Conservation (phyloP, 2,329 filamentous ascomycete species). For the Hypoxylon sp. region DNA sequence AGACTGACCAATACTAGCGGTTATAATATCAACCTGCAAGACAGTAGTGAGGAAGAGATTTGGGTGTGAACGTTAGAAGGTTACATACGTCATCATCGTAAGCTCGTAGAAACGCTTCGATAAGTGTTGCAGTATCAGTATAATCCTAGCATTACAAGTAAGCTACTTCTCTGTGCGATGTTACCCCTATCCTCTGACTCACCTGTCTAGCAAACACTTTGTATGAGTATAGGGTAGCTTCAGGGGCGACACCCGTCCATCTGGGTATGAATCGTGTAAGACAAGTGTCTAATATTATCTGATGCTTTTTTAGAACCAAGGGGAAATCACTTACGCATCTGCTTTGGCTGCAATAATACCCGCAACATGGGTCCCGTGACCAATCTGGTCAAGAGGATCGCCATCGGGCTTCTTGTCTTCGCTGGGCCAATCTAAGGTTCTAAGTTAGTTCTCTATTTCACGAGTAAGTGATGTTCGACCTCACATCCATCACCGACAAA, state of each 20-base stretch:
- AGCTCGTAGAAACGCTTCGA: conserved; percentile 56
- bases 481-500: conserved; percentile 43
- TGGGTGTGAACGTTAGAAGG: not conserved
- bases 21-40: conserved; percentile 58
- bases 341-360: conserved; percentile 53
- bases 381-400: conserved; percentile 50
- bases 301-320: not conserved
- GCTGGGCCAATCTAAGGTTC: conserved; percentile 31
- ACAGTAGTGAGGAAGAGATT: not conserved
- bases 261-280: conserved; percentile 2
- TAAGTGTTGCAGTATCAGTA: conserved; percentile 53
- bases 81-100: conserved; percentile 53
- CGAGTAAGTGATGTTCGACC: conserved; percentile 16
- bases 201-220: conserved; percentile 48
- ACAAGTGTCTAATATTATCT: too few relatives aligned
- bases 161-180: not conserved
- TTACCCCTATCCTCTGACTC: conserved; percentile 4
- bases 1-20: conserved; percentile 58
- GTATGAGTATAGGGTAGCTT: conserved; percentile 50
- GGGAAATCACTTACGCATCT: conserved; percentile 31
- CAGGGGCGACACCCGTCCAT: conserved; percentile 52
- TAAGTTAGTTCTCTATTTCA: not conserved
- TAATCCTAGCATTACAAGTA: conserved; percentile 22
- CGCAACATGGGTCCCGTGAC: conserved; percentile 54
- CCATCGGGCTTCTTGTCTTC: conserved; percentile 39